phyloP scores from a whole-genome alignment of 495 filamentous ascomycete species.

The Glutinoglossum americanum region DNA sequence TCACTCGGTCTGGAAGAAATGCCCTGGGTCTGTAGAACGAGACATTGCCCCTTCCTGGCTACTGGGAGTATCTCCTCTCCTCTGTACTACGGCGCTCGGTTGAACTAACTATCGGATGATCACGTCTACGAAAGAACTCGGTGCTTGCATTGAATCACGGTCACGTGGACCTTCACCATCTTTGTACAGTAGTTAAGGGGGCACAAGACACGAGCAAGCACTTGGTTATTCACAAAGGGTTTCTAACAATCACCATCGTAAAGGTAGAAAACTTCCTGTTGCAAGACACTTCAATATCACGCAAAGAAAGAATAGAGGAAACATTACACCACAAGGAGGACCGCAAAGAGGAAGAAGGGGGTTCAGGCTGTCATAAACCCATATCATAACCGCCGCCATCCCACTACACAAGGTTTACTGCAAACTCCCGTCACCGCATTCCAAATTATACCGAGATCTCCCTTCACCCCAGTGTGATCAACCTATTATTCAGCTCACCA shows the following conservation, averaged over 20 bases:
- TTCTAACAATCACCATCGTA: not conserved
- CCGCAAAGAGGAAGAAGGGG: not conserved
- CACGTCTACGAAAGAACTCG: too few species aligned
- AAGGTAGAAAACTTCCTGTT: not conserved
- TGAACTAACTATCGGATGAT: too few species aligned
- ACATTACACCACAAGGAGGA: not conserved
- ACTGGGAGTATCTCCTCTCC: not conserved
- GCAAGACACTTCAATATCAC: not conserved
- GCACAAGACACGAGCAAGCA: not conserved
- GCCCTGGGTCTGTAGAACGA: constrained; percentile 36
- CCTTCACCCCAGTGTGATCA: not conserved
- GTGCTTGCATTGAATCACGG: too few species aligned
- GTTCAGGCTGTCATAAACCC: not conserved
- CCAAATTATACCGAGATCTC: not conserved
- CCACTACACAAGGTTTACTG: not conserved
- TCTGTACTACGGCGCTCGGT: too few species aligned
- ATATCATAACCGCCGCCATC: not conserved
- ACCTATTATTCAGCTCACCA: constrained; percentile 1
- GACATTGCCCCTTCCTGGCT: constrained; percentile 28
- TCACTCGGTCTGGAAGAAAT: constrained; percentile 86
- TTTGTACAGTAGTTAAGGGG: too few species aligned
- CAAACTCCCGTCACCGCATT: not conserved
- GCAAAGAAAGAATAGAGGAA: not conserved
- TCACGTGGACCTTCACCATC: too few species aligned
- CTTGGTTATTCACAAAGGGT: not conserved